phyloP scores from a whole-genome alignment of 192 early-diverging fungal species.

The Gonapodya sp. region DNA sequence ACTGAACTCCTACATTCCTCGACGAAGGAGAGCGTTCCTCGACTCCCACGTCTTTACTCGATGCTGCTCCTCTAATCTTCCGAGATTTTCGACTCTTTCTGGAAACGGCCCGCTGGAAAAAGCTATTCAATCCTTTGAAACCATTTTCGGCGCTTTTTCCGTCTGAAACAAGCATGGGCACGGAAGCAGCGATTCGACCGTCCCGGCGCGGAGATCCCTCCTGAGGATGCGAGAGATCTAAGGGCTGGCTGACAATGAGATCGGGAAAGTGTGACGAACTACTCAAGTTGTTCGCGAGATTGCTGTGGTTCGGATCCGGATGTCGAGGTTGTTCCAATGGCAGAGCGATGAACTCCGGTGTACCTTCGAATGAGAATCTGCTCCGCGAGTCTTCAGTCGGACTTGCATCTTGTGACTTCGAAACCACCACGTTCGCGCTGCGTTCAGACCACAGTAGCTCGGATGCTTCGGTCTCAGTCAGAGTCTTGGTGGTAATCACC shows the following conservation, averaged over 20 bases:
- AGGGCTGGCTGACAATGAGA: background rate
- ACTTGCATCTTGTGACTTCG: background rate
- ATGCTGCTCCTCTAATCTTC: too few species aligned
- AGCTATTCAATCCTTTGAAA: background rate
- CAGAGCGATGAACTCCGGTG: background rate
- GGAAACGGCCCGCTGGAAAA: background rate
- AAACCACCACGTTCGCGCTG: background rate
- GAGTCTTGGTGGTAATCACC: background rate
- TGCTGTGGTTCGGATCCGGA: background rate
- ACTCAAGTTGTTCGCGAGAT: background rate
- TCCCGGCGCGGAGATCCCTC: too few species aligned
- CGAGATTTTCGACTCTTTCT: background rate
- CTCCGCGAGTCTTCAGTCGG: background rate
- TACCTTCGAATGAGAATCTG: background rate
- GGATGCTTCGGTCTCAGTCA: background rate
- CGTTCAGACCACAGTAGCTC: background rate
- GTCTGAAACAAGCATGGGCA: too few species aligned
- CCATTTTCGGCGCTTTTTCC: background rate
- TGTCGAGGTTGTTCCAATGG: background rate
- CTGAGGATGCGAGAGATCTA: too few species aligned
- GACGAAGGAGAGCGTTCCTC: background rate
- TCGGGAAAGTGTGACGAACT: background rate
- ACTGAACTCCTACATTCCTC: background rate
- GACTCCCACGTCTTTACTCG: too few species aligned
- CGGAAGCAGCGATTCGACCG: too few species aligned